Conservation (phyloP, 495 filamentous ascomycete species). For the Neohortaea acidophila region DNA sequence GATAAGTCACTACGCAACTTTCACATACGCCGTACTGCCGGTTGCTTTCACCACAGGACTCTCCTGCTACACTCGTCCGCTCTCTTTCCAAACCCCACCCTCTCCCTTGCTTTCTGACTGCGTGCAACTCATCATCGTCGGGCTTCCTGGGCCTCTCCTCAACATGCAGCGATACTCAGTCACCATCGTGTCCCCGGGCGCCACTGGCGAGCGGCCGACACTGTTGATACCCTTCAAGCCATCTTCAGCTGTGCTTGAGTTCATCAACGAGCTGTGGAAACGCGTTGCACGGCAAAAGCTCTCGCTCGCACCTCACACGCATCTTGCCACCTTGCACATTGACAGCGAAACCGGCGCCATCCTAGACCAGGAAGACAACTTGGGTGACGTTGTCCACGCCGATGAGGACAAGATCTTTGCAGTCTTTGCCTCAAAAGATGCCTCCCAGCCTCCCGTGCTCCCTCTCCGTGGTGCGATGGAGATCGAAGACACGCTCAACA, state of each 20-base stretch:
- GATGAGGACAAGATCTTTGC: slow-evolving; percentile 14
- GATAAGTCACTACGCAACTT: too few relatives aligned
- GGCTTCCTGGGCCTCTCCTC: too few relatives aligned
- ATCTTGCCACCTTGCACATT: slow-evolving; percentile 13
- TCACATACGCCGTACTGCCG: too few relatives aligned
- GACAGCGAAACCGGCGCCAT: slow-evolving; percentile 13
- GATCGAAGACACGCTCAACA: too few relatives aligned
- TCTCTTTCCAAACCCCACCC: too few relatives aligned
- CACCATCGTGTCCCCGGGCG: slow-evolving; percentile 4
- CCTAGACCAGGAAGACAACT: slow-evolving; percentile 13
- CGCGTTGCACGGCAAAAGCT: slow-evolving; percentile 4
- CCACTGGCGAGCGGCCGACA: not conserved
- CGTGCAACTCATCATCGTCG: too few relatives aligned
- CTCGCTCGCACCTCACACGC: slow-evolving; percentile 5
- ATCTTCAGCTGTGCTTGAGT: slow-evolving; percentile 4
- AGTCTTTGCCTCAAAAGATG: slow-evolving; percentile 4
- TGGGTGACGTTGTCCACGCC: slow-evolving; percentile 11
- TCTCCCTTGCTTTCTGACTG: too few relatives aligned
- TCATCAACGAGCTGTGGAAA: slow-evolving; percentile 8
- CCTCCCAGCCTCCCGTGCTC: too few relatives aligned
- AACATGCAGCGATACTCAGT: slow-evolving; percentile 10
- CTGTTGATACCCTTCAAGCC: slow-evolving; percentile 8
- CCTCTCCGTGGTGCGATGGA: too few relatives aligned
- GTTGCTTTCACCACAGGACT: too few relatives aligned
- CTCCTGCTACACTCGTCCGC: too few relatives aligned